Conservation (phyloP, 345 rosid genomes). For the Dovyalis caffra region DNA sequence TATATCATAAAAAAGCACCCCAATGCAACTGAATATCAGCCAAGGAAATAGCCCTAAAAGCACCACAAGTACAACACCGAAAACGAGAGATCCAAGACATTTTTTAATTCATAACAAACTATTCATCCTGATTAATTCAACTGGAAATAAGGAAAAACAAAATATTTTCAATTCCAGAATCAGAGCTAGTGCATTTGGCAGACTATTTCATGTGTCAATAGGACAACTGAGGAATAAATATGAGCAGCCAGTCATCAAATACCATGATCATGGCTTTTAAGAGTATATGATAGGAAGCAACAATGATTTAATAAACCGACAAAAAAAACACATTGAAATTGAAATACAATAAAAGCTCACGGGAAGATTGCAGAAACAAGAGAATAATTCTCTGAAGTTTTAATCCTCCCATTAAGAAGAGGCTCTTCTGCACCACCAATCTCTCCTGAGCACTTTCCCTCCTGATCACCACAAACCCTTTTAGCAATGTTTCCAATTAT, state of each 20-base stretch:
- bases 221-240: not conserved
- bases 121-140: not conserved
- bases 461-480: constrained; percentile 32
- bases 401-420: constrained; percentile 54
- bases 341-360: constrained; percentile 38
- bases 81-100: too few relatives aligned
- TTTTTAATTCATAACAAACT: too few relatives aligned
- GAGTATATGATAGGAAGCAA: not conserved
- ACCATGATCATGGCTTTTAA: not conserved
- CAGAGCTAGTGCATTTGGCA: not conserved
- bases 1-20: too few relatives aligned
- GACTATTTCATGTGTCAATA: not conserved
- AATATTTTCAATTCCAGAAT: not conserved
- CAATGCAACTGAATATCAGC: too few relatives aligned
- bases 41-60: too few relatives aligned
- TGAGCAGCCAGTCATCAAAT: not conserved
- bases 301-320: not conserved
- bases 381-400: constrained; percentile 55
- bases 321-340: not conserved
- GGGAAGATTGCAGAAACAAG: constrained; percentile 63
- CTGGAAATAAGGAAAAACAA: not conserved
- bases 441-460: constrained; percentile 62
- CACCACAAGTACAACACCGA: too few relatives aligned
- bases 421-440: constrained; percentile 56
- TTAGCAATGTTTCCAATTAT: not conserved